phyloP scores from a whole-genome alignment of 331 rosid genomes.

The Dryas integrifolia region DNA sequence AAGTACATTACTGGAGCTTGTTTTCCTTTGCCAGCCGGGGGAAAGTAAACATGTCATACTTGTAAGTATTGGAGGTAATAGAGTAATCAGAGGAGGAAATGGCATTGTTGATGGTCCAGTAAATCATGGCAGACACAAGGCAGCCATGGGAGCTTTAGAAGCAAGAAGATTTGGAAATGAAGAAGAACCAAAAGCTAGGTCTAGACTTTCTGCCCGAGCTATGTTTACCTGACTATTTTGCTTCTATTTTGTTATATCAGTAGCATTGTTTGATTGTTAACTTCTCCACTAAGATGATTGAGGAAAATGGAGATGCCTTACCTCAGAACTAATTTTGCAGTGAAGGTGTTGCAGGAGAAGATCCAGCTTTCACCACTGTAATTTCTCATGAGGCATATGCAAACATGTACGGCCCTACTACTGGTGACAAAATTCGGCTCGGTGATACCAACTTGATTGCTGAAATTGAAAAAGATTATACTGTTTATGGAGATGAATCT shows the following conservation, averaged over 20 bases:
- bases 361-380: constrained; percentile 40
- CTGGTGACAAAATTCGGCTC: constrained; percentile 83
- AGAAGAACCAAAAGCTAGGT: constrained; percentile 69
- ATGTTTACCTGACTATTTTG: constrained; percentile 11
- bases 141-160: constrained; percentile 50
- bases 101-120: constrained; percentile 66
- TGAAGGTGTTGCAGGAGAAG: constrained; percentile 67
- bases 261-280: constrained; percentile 5
- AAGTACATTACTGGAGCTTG: constrained; percentile 29
- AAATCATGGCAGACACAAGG: constrained; percentile 39
- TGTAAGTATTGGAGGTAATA: constrained; percentile 76
- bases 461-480: constrained; percentile 74
- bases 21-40: constrained; percentile 69
- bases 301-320: constrained; percentile 31
- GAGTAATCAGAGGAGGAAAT: constrained; percentile 83
- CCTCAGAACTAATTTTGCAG: constrained; percentile 53
- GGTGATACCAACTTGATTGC: constrained; percentile 88
- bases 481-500: constrained; percentile 82
- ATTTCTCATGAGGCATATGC: constrained; percentile 71
- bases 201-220: constrained; percentile 21
- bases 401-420: constrained; percentile 83
- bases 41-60: constrained; percentile 63
- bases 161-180: constrained; percentile 40
- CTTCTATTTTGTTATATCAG: constrained; percentile 8
- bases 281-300: constrained; percentile 13